A percentile compares a stretch with the other conserved stretches of the same genome.
phyloP scores from a whole-genome alignment of 2,329 filamentous ascomycete species.

The Neurospora sp. region DNA sequence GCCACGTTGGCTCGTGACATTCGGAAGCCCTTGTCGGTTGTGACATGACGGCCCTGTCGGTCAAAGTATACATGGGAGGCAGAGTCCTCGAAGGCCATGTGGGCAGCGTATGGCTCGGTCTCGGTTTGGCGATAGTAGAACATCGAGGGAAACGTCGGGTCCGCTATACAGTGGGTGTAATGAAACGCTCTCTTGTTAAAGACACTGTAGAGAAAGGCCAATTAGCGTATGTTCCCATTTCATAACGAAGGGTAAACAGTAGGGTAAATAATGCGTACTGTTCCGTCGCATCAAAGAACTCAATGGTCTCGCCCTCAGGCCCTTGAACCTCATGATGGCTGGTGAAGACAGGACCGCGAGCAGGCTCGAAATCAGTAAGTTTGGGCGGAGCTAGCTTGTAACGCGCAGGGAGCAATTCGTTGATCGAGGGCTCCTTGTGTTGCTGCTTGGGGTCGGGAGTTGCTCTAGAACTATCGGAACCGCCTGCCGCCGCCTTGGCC shows the following conservation, averaged over 20 bases:
- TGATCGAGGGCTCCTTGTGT: conserved; percentile 28
- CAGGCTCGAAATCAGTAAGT: conserved; percentile 48
- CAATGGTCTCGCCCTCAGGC: conserved; percentile 39
- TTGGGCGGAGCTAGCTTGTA: conserved; percentile 58
- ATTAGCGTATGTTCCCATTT: neutral
- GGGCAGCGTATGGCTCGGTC: conserved; percentile 68
- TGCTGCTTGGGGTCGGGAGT: conserved; percentile 45
- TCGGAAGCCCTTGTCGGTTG: conserved; percentile 85
- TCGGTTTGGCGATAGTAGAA: conserved; percentile 88
- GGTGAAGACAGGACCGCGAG: conserved; percentile 47
- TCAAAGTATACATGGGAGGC: conserved; percentile 79
- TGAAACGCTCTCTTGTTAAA: conserved; percentile 67
- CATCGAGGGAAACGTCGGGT: conserved; percentile 75
- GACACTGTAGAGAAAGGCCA: conserved; percentile 33
- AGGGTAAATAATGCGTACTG: too few species aligned
- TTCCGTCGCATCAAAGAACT: conserved; percentile 54
- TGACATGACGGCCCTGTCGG: conserved; percentile 63
- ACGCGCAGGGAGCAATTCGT: conserved; percentile 42
- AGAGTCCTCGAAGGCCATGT: conserved; percentile 88
- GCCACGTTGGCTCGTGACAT: conserved; percentile 86
- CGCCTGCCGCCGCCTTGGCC: conserved; percentile 38
- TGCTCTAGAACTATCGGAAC: conserved; percentile 40
- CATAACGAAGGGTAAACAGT: too few species aligned
- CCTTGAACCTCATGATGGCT: conserved; percentile 42
- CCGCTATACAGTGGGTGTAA: conserved; percentile 84